phyloP scores from a whole-genome alignment of 768 basidiomycete genomes.

The Macrolepiota dolichaula region DNA sequence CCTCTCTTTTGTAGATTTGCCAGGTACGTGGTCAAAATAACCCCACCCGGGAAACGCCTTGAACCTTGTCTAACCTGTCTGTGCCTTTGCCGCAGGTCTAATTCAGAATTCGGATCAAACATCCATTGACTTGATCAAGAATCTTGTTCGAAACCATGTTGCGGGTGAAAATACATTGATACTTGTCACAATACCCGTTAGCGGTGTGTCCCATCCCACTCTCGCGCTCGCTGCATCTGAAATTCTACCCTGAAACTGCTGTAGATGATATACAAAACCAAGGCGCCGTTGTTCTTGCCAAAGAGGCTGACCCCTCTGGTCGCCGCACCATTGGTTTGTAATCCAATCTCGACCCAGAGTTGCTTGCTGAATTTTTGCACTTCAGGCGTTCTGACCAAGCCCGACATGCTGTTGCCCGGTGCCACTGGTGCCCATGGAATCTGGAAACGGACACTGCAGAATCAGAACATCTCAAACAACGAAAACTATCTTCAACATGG shows the following conservation, averaged over 20 bases:
- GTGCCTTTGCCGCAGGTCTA: slow-evolving; percentile 45
- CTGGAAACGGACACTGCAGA: slow-evolving; percentile 56
- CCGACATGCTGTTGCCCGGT: slow-evolving; percentile 49
- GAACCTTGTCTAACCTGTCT: slow-evolving; percentile 2
- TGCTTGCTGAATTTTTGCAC: background rate
- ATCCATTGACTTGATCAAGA: slow-evolving; percentile 40
- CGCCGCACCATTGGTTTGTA: slow-evolving; percentile 55
- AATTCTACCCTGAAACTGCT: background rate
- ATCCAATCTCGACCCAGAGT: background rate
- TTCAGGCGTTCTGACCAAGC: slow-evolving; percentile 68
- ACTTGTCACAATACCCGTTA: slow-evolving; percentile 65
- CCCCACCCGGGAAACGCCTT: no score
- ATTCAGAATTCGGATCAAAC: slow-evolving; percentile 50
- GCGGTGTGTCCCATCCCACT: slow-evolving; percentile 32
- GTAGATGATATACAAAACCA: slow-evolving; percentile 71
- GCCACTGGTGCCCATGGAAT: slow-evolving; percentile 31
- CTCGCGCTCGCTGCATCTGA: no score
- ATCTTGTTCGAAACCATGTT: slow-evolving; percentile 48
- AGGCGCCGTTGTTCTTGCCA: slow-evolving; percentile 51
- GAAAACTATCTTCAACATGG: slow-evolving; percentile 46
- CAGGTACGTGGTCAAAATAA: slow-evolving; percentile 40
- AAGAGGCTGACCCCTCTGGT: slow-evolving; percentile 48
- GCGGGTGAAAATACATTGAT: slow-evolving; percentile 51
- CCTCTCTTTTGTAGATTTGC: slow-evolving; percentile 51
- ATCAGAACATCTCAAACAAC: slow-evolving; percentile 20